phyloP scores from a whole-genome alignment of 2,329 filamentous ascomycete species.

The Escovopsis sp. region DNA sequence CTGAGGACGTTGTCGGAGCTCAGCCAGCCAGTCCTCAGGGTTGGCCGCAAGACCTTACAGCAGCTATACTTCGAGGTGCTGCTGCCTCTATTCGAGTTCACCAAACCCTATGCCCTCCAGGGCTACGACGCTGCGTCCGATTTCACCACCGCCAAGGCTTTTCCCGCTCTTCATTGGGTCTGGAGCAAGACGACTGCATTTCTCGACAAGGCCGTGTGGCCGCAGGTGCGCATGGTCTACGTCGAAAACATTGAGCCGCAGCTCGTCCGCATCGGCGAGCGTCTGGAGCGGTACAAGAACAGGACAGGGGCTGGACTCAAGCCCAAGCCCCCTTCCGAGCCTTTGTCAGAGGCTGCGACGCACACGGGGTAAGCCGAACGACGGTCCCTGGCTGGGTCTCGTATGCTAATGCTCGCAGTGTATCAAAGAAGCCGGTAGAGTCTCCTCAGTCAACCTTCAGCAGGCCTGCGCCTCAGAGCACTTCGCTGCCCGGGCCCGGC shows the following conservation, averaged over 20 bases:
- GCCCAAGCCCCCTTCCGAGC: slow-evolving; percentile 7
- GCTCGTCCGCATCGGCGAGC: slow-evolving; percentile 78
- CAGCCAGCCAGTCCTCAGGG: slow-evolving; percentile 58
- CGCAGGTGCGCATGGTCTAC: slow-evolving; percentile 66
- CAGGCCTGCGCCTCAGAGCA: slow-evolving; percentile 19
- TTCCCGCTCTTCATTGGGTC: slow-evolving; percentile 58
- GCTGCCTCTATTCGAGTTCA: slow-evolving; percentile 59
- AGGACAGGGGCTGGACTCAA: slow-evolving; percentile 16
- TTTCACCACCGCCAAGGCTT: slow-evolving; percentile 52
- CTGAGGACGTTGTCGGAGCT: slow-evolving; percentile 44
- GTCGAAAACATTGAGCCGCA: slow-evolving; percentile 91
- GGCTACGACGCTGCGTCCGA: slow-evolving; percentile 52
- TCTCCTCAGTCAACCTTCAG: slow-evolving; percentile 19
- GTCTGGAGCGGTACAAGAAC: slow-evolving; percentile 59
- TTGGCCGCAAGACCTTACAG: slow-evolving; percentile 45
- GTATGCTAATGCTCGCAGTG: slow-evolving; percentile 6
- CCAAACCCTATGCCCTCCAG: slow-evolving; percentile 57
- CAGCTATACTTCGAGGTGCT: slow-evolving; percentile 60
- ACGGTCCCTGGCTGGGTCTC: neutral
- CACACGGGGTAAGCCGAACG: slow-evolving; percentile 1
- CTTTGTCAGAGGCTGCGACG: slow-evolving; percentile 11
- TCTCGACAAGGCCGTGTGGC: slow-evolving; percentile 64
- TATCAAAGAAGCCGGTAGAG: slow-evolving; percentile 7
- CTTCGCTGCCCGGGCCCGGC: slow-evolving; percentile 20
- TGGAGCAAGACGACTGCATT: slow-evolving; percentile 58